Evolutionary conservation across 805 yeast species (phyloP).

Genomic region (Starmerella bombi): DNA sequence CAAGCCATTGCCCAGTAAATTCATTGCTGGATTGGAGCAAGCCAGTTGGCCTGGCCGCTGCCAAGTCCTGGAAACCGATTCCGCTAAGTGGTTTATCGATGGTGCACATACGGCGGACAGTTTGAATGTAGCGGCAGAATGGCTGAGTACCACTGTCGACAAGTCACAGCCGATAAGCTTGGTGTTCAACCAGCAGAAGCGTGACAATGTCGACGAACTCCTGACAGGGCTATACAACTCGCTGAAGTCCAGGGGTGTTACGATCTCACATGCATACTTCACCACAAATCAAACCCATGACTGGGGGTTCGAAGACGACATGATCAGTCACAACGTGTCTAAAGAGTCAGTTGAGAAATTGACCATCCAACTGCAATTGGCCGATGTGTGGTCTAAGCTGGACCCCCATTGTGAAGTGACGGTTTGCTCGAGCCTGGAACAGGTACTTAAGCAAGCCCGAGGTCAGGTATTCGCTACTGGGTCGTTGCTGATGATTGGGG

Average conservation of each 20-base stretch:
- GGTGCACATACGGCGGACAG: slow-evolving; percentile 96
- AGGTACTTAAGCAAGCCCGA: slow-evolving; percentile 39
- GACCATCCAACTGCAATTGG: slow-evolving; percentile 63
- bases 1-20: slow-evolving; percentile 16
- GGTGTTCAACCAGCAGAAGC: slow-evolving; percentile 85
- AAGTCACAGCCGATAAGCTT: slow-evolving; percentile 35
- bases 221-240: slow-evolving; percentile 32
- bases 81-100: slow-evolving; percentile 70
- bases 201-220: slow-evolving; percentile 59
- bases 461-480: slow-evolving; percentile 82
- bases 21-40: slow-evolving; percentile 16
- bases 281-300: slow-evolving; percentile 90
- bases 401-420: slow-evolving; percentile 29
- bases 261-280: slow-evolving; percentile 38
- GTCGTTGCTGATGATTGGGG: slow-evolving; percentile 88
- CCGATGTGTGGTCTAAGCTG: slow-evolving; percentile 54
- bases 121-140: slow-evolving; percentile 60
- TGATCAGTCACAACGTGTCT: slow-evolving; percentile 75
- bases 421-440: slow-evolving; percentile 64
- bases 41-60: slow-evolving; percentile 90
- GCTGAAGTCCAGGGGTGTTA: slow-evolving; percentile 23
- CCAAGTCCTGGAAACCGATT: slow-evolving; percentile 42
- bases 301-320: slow-evolving; percentile 62
- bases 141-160: slow-evolving; percentile 42
- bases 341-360: slow-evolving; percentile 66